Evolutionary conservation across 2,329 filamentous ascomycete species (phyloP), one percentile per base, ranked within the genome.

Genomic region (Arthroderma sp.): DNA sequence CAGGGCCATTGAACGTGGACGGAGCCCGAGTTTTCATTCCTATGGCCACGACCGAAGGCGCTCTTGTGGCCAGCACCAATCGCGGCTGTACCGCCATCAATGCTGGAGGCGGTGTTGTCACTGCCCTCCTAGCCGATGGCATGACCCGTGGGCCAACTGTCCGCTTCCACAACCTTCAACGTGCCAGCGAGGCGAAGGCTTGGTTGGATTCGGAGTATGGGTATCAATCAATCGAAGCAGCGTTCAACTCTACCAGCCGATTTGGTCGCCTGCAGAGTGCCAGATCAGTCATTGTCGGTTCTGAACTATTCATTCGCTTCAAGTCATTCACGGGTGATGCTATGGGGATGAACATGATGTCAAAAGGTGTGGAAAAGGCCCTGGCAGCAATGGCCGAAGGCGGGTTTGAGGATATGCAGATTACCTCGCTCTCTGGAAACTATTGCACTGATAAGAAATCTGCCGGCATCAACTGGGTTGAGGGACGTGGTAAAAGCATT

Each of bases 341-440:
- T 60, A 98, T 98, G 93, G 93, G 93, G 62, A 98, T 98, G 93
- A 98, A 98, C 80, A 98, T 98, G 93, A 98, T 98, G 62, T 96
- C 91, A 64, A 98, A 98, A 79, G 93, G 93, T 69, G 91, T 95
- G 41, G 93, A 98, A 76, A 86, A 95, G 70, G 91, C 93, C 2
- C 81, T 98, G 7, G 81, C 81, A 56, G 82, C 96, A 65, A 97
- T 98, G 93, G 77, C 82, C 9, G 86, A 76, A 38, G 90, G 96
- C 62, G 91, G 91, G 38, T 98, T 97, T 68, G 87, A 93, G 4
- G 93, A 98, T 68, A 98, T 98, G 93, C 76, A 82, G 44, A 95
- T 95, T 64, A 83, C 98, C 61, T 89, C 93, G 3, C 83, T 98
- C 1, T 96, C 91, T 38, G 93, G 91, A 59, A 98, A 98, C 76